These are phyloP conservation scores for Cercospora zeina DNA, from an alignment of 2,329 filamentous ascomycete species.

Conservation along the genomic window DNA sequence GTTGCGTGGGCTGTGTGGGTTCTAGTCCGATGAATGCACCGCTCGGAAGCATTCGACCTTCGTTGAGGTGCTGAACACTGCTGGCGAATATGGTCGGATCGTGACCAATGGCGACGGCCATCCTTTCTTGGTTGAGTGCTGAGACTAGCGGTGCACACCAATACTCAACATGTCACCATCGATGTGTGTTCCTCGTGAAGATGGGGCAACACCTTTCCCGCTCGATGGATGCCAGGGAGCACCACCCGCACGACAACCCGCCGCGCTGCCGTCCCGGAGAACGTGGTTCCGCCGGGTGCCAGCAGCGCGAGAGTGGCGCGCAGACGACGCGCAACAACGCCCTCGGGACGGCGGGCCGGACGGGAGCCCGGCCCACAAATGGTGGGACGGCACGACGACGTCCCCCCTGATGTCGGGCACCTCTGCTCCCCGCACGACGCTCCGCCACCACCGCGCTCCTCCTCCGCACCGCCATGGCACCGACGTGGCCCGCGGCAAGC, in stretches of 20 bases:
- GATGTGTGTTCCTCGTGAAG: too few species aligned
- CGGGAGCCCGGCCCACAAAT: neutral
- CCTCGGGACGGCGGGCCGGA: constrained; percentile 1
- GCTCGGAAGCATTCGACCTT: too few species aligned
- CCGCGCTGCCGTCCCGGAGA: neutral
- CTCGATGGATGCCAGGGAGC: too few species aligned
- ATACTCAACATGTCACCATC: too few species aligned
- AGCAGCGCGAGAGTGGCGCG: neutral
- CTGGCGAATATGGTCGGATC: too few species aligned
- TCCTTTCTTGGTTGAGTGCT: too few species aligned
- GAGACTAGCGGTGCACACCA: too few species aligned
- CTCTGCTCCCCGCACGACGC: neutral
- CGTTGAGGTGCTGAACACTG: too few species aligned
- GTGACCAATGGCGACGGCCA: too few species aligned
- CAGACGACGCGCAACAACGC: neutral
- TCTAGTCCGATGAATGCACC: too few species aligned
- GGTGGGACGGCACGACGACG: neutral
- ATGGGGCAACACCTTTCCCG: too few species aligned
- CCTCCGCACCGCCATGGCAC: neutral
- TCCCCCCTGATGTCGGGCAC: neutral
- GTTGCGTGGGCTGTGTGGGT: too few species aligned
- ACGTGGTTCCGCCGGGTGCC: neutral
- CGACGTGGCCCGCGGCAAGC: neutral
- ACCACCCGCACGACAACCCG: neutral
- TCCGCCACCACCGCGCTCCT: neutral